phyloP scores from a whole-genome alignment of 148 eudicot species.

The Fagopyrum esculentum region DNA sequence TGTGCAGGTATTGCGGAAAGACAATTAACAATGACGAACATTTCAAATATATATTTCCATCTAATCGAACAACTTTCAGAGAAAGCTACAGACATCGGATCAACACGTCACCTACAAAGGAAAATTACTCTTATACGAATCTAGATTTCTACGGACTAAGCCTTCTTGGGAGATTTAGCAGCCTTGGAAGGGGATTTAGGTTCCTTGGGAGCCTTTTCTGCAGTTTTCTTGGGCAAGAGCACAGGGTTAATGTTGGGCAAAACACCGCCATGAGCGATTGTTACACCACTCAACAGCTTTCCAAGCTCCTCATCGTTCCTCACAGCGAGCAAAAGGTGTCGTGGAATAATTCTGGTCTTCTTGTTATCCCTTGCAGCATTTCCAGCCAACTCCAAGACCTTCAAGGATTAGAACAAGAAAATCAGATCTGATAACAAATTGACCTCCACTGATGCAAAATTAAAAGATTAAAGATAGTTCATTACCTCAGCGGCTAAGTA shows the following conservation, averaged over 20 bases:
- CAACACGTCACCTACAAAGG: too few species aligned
- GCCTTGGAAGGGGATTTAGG: background rate
- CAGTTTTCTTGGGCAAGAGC: too few species aligned
- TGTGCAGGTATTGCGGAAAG: too few species aligned
- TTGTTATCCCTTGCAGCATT: conserved; percentile 71
- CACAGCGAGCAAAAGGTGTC: conserved; percentile 55
- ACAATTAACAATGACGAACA: too few species aligned
- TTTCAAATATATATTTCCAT: too few species aligned
- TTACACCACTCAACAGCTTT: conserved; percentile 47
- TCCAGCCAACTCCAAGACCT: conserved; percentile 70
- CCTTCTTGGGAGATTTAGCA: background rate
- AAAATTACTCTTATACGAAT: too few species aligned
- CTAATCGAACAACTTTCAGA: too few species aligned
- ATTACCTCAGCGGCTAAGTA: conserved; percentile 69
- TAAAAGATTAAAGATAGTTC: background rate
- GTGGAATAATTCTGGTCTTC: conserved; percentile 58
- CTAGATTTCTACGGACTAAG: background rate
- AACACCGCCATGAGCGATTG: conserved; percentile 20
- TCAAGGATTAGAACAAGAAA: background rate
- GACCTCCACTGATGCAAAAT: background rate
- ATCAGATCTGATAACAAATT: background rate
- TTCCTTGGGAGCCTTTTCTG: too few species aligned
- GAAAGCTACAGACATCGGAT: too few species aligned
- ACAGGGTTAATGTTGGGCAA: too few species aligned
- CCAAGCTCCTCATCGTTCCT: conserved; percentile 73